Conservation (phyloP, 371 early-diverging fungal species). For the Lichtheimia corymbifera region DNA sequence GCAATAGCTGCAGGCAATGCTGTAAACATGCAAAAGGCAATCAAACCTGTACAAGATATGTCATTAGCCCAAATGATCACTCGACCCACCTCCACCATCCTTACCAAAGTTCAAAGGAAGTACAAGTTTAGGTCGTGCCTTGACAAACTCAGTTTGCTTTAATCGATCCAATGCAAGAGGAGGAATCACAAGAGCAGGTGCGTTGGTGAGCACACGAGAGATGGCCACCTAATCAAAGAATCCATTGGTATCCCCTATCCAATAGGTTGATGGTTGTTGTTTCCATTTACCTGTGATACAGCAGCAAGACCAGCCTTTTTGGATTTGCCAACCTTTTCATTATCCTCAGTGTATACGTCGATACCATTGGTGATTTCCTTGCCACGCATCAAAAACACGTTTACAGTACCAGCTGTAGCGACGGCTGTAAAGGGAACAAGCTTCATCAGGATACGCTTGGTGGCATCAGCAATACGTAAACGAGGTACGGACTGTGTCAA, state of each 20-base stretch:
- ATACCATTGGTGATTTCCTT: constrained; percentile 82
- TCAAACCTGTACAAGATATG: constrained; percentile 37
- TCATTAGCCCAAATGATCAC: not conserved
- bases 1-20: constrained; percentile 83
- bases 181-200: constrained; percentile 75
- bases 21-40: constrained; percentile 69
- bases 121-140: constrained; percentile 52
- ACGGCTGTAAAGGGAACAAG: constrained; percentile 82
- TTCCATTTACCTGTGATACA: constrained; percentile 50
- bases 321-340: constrained; percentile 68
- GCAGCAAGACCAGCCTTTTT: constrained; percentile 69
- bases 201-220: constrained; percentile 74
- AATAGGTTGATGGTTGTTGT: constrained; percentile 7
- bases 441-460: constrained; percentile 54
- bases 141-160: constrained; percentile 57
- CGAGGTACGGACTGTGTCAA: constrained; percentile 62
- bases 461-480: constrained; percentile 41
- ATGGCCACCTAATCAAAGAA: constrained; percentile 56
- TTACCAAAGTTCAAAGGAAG: constrained; percentile 67
- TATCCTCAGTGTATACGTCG: constrained; percentile 63
- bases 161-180: constrained; percentile 66
- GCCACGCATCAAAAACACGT: constrained; percentile 85
- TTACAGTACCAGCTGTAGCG: constrained; percentile 80
- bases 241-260: not conserved
- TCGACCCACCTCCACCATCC: not conserved